Evolutionary conservation across 208 protist species (phyloP), one percentile per base, ranked within the genome.

Genomic region (Leishmania major): DNA sequence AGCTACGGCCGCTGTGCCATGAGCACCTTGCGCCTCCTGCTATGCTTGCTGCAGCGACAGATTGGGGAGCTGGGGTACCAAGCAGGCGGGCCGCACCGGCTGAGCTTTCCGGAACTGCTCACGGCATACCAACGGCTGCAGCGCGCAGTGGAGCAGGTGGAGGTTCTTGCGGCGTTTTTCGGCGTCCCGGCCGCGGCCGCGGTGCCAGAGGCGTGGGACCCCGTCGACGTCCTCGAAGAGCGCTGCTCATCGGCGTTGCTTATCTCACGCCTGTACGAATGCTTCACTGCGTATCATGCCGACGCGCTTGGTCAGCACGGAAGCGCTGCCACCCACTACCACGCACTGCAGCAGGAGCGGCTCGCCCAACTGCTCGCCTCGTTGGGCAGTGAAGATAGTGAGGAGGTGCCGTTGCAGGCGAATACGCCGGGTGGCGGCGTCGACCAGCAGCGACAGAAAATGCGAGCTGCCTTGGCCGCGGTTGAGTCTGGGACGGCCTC

Each of bases 1-100:
- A 89, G 87, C 78, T 97, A 97, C 83, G 94, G 94, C 13, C 86
- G 83, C 77, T 88, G 91, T 78, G 91, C 92, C 11, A 87, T 95
- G 57, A 90, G 88, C 40, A 89, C 88, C 43, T 74, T 97, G 37
- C 91, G 88, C 0, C 28, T 79, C 13, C 35, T 86, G 0, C 77
- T 95, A 15, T 78, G 82, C 5, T 49, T 95, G 15, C 47, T 94
- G 8, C 92, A 88, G 62, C 84, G 92, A 10, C 80, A 90, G 55
- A 89, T 92, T 4, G 79, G 86, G 13, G 90, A 91, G 64, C 79
- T 95, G 37, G 75, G 80, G n/a, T 79, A 87, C 28, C 87, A 89
- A 25, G 73, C 66, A 22, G 90, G 91, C 37, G 91, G 93, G 28
- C 80, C 84, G 53, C 90, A 93, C 62, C 64, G 83, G 45, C 75